phyloP scores from a whole-genome alignment of 768 basidiomycete species.

The Mycena rebaudengoi region DNA sequence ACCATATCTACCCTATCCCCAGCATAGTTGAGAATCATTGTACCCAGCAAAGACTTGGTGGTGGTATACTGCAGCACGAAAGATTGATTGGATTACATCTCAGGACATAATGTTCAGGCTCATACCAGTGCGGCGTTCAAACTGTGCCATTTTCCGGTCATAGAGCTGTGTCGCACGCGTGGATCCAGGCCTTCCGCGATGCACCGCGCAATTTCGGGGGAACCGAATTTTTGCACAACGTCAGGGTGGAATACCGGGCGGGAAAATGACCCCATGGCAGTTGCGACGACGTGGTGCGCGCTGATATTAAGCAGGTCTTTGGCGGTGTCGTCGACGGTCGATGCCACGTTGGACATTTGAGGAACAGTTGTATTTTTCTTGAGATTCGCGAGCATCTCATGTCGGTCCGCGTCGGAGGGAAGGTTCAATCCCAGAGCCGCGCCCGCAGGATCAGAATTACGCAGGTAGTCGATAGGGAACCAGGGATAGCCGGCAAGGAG shows the following conservation, averaged over 20 bases:
- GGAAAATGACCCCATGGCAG: not conserved
- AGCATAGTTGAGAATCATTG: not conserved
- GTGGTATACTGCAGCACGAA: conserved; percentile 11
- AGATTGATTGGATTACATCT: no score
- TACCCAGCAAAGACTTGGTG: not conserved
- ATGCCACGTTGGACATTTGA: not conserved
- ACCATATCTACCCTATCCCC: conserved; percentile 25
- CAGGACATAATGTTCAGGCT: no score
- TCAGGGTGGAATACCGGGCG: not conserved
- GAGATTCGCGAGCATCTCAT: not conserved
- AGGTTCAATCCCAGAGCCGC: not conserved
- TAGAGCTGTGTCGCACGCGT: not conserved
- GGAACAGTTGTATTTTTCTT: not conserved
- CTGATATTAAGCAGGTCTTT: not conserved
- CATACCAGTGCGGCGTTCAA: conserved; percentile 17
- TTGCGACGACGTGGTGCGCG: not conserved
- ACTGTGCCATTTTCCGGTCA: conserved; percentile 22
- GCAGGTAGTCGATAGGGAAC: not conserved
- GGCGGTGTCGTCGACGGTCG: no score
- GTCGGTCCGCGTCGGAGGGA: conserved; percentile 11
- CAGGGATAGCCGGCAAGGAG: conserved; percentile 5
- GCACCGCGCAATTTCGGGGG: not conserved
- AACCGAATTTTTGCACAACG: not conserved
- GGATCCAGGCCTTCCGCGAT: conserved; percentile 10
- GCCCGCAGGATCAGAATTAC: not conserved